Conservation (phyloP, 768 basidiomycete species). For the Steccherinum ochraceum region DNA sequence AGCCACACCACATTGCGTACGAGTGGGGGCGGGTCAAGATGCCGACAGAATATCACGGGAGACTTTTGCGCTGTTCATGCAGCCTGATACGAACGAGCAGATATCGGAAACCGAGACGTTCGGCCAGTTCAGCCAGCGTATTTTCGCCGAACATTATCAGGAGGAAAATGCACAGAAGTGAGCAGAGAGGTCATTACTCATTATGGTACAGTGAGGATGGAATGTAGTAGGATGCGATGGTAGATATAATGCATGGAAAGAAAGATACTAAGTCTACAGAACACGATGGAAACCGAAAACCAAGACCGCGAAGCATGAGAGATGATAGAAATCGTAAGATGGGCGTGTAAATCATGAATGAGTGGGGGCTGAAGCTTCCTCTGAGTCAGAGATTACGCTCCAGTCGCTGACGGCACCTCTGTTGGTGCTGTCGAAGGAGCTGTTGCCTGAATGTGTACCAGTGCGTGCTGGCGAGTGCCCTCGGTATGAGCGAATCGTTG, state of each 20-base stretch:
- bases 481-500: slow-evolving; percentile 23
- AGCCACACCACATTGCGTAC: slow-evolving; percentile 94
- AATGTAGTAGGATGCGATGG: background rate
- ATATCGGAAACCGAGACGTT: slow-evolving; percentile 73
- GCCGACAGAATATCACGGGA: slow-evolving; percentile 63
- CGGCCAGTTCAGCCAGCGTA: slow-evolving; percentile 82
- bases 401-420: slow-evolving; percentile 66
- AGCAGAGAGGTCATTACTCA: slow-evolving; percentile 4
- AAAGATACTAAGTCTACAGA: background rate
- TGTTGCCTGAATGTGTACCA: background rate
- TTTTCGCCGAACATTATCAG: slow-evolving; percentile 59
- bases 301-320: background rate
- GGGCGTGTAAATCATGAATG: background rate
- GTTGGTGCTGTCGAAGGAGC: background rate
- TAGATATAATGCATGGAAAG: background rate
- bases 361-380: slow-evolving; percentile 37
- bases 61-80: slow-evolving; percentile 87
- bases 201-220: background rate
- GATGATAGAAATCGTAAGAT: background rate
- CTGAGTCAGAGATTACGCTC: slow-evolving; percentile 81
- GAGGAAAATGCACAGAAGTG: slow-evolving; percentile 29
- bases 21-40: slow-evolving; percentile 46
- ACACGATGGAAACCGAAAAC: background rate
- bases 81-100: slow-evolving; percentile 76
- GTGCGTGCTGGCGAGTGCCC: slow-evolving; percentile 12